A percentile compares a stretch with the other conserved stretches of the same genome.
These are phyloP conservation scores for Bassia scoparia DNA, from an alignment of 148 eudicot species.

Conservation along the genomic window DNA sequence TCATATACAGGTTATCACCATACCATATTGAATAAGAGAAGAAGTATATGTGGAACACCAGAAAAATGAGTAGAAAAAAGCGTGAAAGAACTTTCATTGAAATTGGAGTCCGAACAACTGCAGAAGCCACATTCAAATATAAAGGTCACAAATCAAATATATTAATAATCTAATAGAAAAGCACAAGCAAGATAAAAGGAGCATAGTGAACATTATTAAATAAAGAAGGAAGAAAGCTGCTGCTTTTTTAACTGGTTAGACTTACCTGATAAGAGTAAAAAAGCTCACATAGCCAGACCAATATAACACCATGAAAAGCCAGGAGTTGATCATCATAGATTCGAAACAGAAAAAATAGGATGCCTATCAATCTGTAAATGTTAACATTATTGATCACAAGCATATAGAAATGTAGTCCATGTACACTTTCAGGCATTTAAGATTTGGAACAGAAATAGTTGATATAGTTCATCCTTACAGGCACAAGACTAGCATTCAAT, in stretches of 20 bases:
- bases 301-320: conserved; percentile 97
- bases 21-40: conserved; percentile 93
- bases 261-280: conserved; percentile 90
- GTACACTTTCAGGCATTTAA: conserved; percentile 6
- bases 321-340: conserved; percentile 95
- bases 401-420: conserved; percentile 2
- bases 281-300: conserved; percentile 95
- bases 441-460: background rate
- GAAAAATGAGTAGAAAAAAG: conserved; percentile 90
- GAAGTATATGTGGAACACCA: conserved; percentile 95
- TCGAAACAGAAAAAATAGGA: conserved; percentile 91
- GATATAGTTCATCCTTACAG: conserved; percentile 44
- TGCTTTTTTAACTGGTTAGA: conserved; percentile 11
- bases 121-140: conserved; percentile 31
- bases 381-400: conserved; percentile 7
- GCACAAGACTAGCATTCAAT: conserved; percentile 97
- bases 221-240: conserved; percentile 9
- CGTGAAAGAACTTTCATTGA: conserved; percentile 99
- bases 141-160: background rate
- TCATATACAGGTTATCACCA: conserved; percentile 22
- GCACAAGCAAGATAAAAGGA: background rate
- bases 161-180: background rate
- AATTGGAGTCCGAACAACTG: conserved; percentile 97
- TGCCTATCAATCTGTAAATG: conserved; percentile 90
- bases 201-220: background rate